A percentile compares a stretch with the other conserved stretches of the same genome.
phyloP scores from a whole-genome alignment of 169 alveolate genomes.

The Plasmodium sp. region DNA sequence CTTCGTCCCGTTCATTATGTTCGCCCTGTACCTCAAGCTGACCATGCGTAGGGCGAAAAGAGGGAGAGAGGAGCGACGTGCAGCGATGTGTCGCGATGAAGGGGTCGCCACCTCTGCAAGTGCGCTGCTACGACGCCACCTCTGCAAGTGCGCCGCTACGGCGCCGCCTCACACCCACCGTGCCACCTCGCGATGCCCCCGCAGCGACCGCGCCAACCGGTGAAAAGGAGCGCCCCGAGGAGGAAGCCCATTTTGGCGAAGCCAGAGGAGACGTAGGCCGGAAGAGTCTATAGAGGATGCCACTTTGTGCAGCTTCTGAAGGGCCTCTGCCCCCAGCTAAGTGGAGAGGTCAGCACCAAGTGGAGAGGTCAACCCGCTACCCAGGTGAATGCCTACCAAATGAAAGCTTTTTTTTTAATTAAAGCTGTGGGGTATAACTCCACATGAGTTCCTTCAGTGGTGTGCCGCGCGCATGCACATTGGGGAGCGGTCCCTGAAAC shows the following conservation, averaged over 20 bases:
- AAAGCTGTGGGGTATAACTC: background rate
- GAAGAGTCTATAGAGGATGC: background rate
- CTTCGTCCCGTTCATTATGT: slow-evolving; percentile 56
- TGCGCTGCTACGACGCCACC: no score
- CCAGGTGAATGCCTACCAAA: background rate
- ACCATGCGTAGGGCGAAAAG: slow-evolving; percentile 52
- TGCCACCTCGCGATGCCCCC: background rate
- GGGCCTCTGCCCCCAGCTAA: background rate
- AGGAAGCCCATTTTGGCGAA: background rate
- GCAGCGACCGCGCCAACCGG: background rate
- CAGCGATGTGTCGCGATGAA: background rate
- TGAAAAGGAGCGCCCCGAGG: slow-evolving; percentile 20
- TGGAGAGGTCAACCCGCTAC: background rate
- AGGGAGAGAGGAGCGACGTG: background rate
- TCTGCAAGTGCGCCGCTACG: background rate
- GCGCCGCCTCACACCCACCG: background rate
- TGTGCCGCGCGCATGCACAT: background rate
- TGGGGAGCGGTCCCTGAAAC: background rate
- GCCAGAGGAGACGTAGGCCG: background rate
- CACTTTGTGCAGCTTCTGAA: background rate
- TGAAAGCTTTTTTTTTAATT: background rate
- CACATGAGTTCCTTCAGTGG: background rate
- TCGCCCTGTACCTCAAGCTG: slow-evolving; percentile 45
- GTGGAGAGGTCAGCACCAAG: no score
- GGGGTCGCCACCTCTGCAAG: no score